Evolutionary conservation across 1,284 basidiomycete species (phyloP).

Genomic region (Hypsizygus ulmarius): DNA sequence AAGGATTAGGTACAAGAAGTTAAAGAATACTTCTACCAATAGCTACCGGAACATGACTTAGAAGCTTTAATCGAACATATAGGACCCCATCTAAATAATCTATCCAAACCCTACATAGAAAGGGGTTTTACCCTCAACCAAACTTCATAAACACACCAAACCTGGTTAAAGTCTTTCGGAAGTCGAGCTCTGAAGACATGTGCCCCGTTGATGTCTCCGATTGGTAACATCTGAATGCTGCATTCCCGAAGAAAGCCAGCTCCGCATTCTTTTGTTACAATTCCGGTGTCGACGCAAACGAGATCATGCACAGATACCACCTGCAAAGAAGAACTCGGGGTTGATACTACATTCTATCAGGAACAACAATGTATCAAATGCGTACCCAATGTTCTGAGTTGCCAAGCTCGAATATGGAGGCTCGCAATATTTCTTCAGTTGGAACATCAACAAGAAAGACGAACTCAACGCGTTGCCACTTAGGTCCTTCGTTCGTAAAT

Average conservation of each 20-base stretch:
- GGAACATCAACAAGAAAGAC: constrained; percentile 43
- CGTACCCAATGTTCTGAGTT: constrained; percentile 43
- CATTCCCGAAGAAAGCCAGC: constrained; percentile 9
- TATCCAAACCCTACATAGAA: too few species aligned
- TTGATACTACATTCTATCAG: constrained; percentile 17
- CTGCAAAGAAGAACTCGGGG: too few species aligned
- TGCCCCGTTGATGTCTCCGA: constrained; percentile 14
- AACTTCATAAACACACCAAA: constrained; percentile 48
- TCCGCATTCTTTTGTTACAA: not conserved
- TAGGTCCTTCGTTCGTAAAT: constrained; percentile 28
- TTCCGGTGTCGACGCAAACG: too few species aligned
- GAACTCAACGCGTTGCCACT: constrained; percentile 33
- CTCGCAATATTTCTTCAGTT: constrained; percentile 38
- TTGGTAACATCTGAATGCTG: constrained; percentile 9
- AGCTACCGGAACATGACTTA: too few species aligned
- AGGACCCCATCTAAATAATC: too few species aligned
- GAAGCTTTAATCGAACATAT: too few species aligned
- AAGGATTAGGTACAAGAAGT: too few species aligned
- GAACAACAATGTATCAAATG: not conserved
- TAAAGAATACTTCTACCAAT: too few species aligned
- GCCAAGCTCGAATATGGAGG: constrained; percentile 38
- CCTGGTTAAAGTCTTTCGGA: constrained; percentile 26
- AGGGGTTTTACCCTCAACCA: constrained; percentile 34
- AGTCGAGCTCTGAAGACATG: constrained; percentile 38
- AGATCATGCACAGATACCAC: too few species aligned